These are phyloP conservation scores for Colletotrichum tanaceti DNA, from an alignment of 2,329 filamentous ascomycete species.

Conservation along the genomic window DNA sequence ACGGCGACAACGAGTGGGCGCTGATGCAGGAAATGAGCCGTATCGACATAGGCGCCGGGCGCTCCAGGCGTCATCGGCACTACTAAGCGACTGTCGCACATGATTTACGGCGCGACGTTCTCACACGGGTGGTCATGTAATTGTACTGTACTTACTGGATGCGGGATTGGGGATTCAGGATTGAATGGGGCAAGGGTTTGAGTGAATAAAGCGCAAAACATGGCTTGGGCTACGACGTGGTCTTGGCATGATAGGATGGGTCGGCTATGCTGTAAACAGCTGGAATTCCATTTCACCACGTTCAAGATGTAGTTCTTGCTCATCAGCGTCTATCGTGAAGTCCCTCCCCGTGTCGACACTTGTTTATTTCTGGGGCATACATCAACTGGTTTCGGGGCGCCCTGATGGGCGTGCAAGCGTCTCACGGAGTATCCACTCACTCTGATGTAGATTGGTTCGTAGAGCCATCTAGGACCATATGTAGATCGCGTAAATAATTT, in stretches of 20 bases:
- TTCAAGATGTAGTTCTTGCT: too few relatives aligned
- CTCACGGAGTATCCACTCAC: too few relatives aligned
- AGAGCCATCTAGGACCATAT: too few relatives aligned
- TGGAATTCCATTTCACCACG: conserved; percentile 16
- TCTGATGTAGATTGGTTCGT: too few relatives aligned
- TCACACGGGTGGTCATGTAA: conserved; percentile 10
- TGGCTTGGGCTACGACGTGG: conserved; percentile 20
- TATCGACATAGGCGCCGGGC: conserved; percentile 73
- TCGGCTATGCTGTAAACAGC: conserved; percentile 32
- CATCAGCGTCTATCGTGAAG: not conserved
- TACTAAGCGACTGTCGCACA: conserved; percentile 47
- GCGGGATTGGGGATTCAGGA: conserved; percentile 21
- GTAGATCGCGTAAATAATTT: too few relatives aligned
- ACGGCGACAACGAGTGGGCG: conserved; percentile 63
- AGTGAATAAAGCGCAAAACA: conserved; percentile 14
- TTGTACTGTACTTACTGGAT: conserved; percentile 27
- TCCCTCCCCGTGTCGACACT: too few relatives aligned
- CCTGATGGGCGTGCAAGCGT: too few relatives aligned
- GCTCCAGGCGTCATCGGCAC: conserved; percentile 63
- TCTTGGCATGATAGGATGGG: not conserved
- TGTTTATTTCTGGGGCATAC: not conserved
- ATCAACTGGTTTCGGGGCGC: too few relatives aligned
- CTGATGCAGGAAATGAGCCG: conserved; percentile 77
- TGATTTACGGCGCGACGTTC: conserved; percentile 11
- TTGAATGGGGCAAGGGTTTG: not conserved